Conservation (phyloP, 73 alveolate genomes). For the Stentor roeselii region DNA sequence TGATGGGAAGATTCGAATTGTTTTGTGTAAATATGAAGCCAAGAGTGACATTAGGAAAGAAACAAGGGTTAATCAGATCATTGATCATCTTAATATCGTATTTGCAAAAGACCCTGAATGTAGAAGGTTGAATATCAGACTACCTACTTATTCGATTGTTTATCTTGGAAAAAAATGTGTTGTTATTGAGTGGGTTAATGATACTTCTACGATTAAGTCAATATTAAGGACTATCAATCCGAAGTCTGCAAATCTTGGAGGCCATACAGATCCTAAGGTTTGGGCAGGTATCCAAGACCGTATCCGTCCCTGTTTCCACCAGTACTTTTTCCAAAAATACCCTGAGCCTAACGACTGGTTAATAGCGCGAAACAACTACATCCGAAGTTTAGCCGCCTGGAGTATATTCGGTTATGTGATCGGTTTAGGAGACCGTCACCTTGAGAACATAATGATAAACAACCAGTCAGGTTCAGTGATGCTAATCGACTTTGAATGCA, state of each 20-base stretch:
- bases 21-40: constrained; percentile 60
- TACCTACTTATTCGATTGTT: constrained; percentile 55
- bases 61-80: constrained; percentile 51
- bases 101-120: constrained; percentile 57
- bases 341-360: constrained; percentile 84
- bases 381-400: constrained; percentile 91
- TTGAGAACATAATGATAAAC: constrained; percentile 88
- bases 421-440: constrained; percentile 98
- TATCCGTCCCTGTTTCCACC: constrained; percentile 66
- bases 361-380: constrained; percentile 72
- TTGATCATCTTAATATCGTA: constrained; percentile 52
- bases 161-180: constrained; percentile 56
- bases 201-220: constrained; percentile 57
- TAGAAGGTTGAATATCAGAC: constrained; percentile 39
- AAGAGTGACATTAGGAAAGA: constrained; percentile 69
- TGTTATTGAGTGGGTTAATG: constrained; percentile 72
- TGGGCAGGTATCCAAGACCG: constrained; percentile 61
- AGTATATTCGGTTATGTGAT: constrained; percentile 86
- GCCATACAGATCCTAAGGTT: constrained; percentile 43
- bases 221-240: constrained; percentile 45
- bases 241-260: constrained; percentile 30
- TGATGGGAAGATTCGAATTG: constrained; percentile 39
- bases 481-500: constrained; percentile 96
- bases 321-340: constrained; percentile 65
- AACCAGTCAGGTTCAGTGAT: constrained; percentile 72